A percentile compares a stretch with the other conserved stretches of the same genome.
These are phyloP conservation scores for Prunus persica DNA, from an alignment of 306 rosid species.

Conservation along the genomic window DNA sequence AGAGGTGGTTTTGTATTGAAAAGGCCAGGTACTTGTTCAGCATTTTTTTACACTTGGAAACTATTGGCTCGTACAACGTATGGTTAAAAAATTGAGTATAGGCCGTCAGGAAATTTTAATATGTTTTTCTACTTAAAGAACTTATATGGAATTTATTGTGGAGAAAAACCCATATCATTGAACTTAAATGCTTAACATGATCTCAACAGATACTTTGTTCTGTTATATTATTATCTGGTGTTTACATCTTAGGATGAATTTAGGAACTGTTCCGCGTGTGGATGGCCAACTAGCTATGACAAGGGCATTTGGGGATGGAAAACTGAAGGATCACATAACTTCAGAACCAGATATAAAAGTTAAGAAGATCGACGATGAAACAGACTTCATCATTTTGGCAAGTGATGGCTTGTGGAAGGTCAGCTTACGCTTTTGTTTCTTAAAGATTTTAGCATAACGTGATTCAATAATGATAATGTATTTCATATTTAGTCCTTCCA, in stretches of 20 bases:
- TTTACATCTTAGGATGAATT: neutral
- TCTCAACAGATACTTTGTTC: too few relatives aligned
- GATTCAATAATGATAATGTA: neutral
- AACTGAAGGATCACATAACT: conserved; percentile 43
- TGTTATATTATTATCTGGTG: too few relatives aligned
- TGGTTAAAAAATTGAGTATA: too few relatives aligned
- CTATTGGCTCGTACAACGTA: neutral
- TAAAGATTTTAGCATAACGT: neutral
- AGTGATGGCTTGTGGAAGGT: conserved; percentile 59
- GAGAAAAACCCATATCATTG: too few relatives aligned
- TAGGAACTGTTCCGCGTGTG: conserved; percentile 57
- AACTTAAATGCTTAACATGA: too few relatives aligned
- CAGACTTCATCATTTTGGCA: conserved; percentile 26
- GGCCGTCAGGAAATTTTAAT: too few relatives aligned
- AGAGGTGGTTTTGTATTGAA: conserved; percentile 51
- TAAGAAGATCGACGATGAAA: neutral
- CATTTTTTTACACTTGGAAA: neutral
- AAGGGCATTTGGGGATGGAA: conserved; percentile 59
- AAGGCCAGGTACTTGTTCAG: conserved; percentile 35
- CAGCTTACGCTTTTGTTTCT: neutral
- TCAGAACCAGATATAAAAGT: conserved; percentile 29
- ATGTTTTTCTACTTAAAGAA: too few relatives aligned
- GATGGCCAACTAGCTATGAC: conserved; percentile 68
- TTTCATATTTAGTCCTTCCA: neutral
- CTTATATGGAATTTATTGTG: too few relatives aligned